A percentile compares a stretch with the other conserved stretches of the same genome.
These are phyloP conservation scores for Perkinsus chesapeaki DNA, from an alignment of 169 alveolate species.

Conservation along the genomic window DNA sequence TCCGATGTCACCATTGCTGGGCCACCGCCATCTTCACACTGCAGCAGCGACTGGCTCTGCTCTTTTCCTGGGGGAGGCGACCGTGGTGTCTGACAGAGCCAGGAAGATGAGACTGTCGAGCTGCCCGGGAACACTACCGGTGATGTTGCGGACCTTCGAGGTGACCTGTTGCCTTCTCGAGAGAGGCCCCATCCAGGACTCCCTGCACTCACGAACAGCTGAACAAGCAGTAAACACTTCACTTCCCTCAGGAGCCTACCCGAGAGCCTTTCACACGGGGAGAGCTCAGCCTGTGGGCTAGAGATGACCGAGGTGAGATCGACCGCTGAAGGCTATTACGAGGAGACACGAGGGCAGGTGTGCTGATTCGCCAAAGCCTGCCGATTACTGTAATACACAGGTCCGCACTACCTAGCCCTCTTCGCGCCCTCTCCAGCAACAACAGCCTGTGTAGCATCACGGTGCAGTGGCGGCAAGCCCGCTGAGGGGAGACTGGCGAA, in stretches of 20 bases:
- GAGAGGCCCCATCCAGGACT: background rate
- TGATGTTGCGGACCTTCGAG: background rate
- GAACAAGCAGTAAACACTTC: background rate
- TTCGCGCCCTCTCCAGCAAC: background rate
- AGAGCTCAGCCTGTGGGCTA: background rate
- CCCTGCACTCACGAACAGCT: background rate
- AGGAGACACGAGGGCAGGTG: background rate
- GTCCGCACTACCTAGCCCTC: background rate
- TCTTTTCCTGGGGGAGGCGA: too few species aligned
- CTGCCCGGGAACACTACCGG: background rate
- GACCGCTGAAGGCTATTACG: too few species aligned
- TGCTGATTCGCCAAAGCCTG: background rate
- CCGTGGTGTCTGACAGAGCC: too few species aligned
- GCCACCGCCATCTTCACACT: too few species aligned
- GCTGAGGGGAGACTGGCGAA: too few species aligned
- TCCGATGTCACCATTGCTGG: background rate
- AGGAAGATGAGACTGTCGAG: too few species aligned
- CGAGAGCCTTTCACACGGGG: background rate
- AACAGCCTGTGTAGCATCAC: too few species aligned
- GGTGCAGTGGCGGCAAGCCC: too few species aligned
- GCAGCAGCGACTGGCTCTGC: too few species aligned
- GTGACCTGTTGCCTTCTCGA: background rate
- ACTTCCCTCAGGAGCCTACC: background rate
- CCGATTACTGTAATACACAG: background rate
- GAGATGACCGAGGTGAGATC: background rate